These are phyloP conservation scores for Narthecium ossifragum DNA, from an alignment of 106 monocot species.

Conservation along the genomic window DNA sequence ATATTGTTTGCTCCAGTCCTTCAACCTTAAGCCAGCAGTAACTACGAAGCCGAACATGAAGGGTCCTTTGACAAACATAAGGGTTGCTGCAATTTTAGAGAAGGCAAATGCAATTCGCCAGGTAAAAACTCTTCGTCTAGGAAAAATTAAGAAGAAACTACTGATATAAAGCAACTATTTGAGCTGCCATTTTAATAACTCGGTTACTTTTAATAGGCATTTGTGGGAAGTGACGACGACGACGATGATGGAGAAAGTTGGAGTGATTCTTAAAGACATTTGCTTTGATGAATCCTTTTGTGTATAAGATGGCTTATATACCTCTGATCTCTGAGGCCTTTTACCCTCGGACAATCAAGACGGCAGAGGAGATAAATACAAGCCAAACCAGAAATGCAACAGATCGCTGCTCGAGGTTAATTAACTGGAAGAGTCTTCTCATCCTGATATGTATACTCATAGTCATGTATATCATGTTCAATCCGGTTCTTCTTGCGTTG, in stretches of 20 bases:
- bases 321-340: too few relatives aligned
- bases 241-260: conserved; percentile 58
- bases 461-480: background rate
- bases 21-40: conserved; percentile 74
- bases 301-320: too few relatives aligned
- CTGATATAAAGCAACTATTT: too few relatives aligned
- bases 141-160: too few relatives aligned
- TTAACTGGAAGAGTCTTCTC: too few relatives aligned
- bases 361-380: too few relatives aligned
- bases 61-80: conserved; percentile 69
- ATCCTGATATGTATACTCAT: too few relatives aligned
- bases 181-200: background rate
- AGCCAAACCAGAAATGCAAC: too few relatives aligned
- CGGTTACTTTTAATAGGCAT: conserved; percentile 47
- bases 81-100: conserved; percentile 90
- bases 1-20: conserved; percentile 45
- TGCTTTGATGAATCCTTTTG: too few relatives aligned
- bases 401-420: too few relatives aligned
- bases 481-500: background rate
- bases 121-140: too few relatives aligned
- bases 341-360: too few relatives aligned
- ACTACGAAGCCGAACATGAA: conserved; percentile 38
- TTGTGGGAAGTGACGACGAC: conserved; percentile 80
- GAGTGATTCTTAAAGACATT: conserved; percentile 39
- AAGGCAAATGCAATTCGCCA: conserved; percentile 93